Conservation (phyloP, 2,329 filamentous ascomycete species). For the Ophiostoma australiae region DNA sequence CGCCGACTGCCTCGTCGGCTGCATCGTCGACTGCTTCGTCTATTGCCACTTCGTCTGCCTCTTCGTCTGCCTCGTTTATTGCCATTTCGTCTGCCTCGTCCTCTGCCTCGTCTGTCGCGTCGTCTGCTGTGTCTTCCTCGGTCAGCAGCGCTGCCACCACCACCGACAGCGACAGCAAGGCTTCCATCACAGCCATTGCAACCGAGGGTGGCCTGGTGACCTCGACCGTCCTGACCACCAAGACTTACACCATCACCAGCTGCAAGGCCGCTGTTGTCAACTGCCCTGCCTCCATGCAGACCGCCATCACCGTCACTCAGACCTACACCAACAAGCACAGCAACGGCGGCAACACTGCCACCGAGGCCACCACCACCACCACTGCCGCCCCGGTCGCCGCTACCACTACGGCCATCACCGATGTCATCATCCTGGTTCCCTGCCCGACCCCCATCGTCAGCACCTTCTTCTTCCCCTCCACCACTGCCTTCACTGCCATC, state of each 20-base stretch:
- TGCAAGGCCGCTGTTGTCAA: conserved; percentile 33
- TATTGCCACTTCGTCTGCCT: conserved; percentile 13
- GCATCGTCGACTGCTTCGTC: background rate
- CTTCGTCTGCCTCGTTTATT: background rate
- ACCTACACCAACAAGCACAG: conserved; percentile 19
- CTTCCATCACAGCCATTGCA: background rate
- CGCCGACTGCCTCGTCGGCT: background rate
- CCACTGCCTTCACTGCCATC: background rate
- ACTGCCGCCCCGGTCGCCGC: background rate
- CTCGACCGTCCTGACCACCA: conserved; percentile 30
- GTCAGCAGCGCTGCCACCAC: conserved; percentile 17
- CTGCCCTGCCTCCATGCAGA: conserved; percentile 32
- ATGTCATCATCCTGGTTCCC: conserved; percentile 28
- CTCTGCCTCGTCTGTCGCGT: background rate
- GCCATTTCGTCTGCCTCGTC: background rate
- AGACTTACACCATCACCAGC: conserved; percentile 33
- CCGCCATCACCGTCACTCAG: conserved; percentile 31
- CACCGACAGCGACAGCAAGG: background rate
- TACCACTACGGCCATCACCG: conserved; percentile 13
- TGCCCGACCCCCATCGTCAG: conserved; percentile 29
- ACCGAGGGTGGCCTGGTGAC: conserved; percentile 4
- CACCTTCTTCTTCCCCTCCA: conserved; percentile 43
- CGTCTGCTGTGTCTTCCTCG: background rate
- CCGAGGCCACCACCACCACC: conserved; percentile 15
- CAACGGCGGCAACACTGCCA: background rate